These are phyloP conservation scores for Candida insectorum DNA, from an alignment of 805 yeast genomes.

Conservation along the genomic window DNA sequence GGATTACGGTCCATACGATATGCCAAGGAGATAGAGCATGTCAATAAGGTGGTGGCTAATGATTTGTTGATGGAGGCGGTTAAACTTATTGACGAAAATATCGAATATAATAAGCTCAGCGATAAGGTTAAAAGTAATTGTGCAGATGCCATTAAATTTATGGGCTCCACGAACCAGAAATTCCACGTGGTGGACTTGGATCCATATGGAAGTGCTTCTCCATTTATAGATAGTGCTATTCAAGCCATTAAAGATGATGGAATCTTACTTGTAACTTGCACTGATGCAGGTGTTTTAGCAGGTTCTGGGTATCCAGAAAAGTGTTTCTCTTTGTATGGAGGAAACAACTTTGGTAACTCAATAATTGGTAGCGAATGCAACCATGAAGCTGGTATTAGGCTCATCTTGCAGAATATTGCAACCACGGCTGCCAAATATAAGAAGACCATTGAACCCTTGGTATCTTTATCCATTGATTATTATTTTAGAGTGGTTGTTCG, in stretches of 20 bases:
- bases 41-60: constrained; percentile 76
- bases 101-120: constrained; percentile 59
- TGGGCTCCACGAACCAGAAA: constrained; percentile 47
- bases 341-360: constrained; percentile 71
- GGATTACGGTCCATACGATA: constrained; percentile 93
- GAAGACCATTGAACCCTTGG: constrained; percentile 79
- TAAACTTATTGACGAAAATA: constrained; percentile 68
- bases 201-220: constrained; percentile 97
- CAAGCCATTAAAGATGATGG: constrained; percentile 85
- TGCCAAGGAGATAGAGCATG: constrained; percentile 83
- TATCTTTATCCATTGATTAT: constrained; percentile 86
- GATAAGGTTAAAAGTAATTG: constrained; percentile 60
- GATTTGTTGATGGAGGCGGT: constrained; percentile 88
- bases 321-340: constrained; percentile 93
- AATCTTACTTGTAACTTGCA: constrained; percentile 84
- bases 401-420: constrained; percentile 74
- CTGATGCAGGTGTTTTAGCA: constrained; percentile 93
- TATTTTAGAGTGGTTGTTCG: constrained; percentile 84
- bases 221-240: constrained; percentile 89
- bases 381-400: constrained; percentile 89
- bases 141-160: constrained; percentile 88
- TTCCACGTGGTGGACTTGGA: constrained; percentile 92
- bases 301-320: constrained; percentile 97
- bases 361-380: constrained; percentile 60
- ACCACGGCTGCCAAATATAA: constrained; percentile 87